Evolutionary conservation across 2,329 filamentous ascomycete genomes (phyloP).

Genomic region (Beauveria sp.): DNA sequence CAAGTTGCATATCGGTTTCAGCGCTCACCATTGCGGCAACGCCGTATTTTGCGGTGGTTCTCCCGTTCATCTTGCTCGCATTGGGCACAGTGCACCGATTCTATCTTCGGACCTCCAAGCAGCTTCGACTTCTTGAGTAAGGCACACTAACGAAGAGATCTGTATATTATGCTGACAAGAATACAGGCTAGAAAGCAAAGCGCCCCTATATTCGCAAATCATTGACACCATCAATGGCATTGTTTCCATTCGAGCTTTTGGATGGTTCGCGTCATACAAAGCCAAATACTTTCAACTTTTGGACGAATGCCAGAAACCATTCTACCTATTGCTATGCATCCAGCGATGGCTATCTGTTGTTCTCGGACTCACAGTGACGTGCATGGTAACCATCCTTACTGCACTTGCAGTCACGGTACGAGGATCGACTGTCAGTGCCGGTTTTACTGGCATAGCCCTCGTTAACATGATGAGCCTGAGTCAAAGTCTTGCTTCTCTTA

Average conservation of each 20-base stretch:
- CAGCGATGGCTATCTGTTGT: slow-evolving; percentile 35
- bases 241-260: slow-evolving; percentile 41
- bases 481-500: slow-evolving; percentile 19
- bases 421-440: slow-evolving; percentile 4
- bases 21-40: slow-evolving; percentile 8
- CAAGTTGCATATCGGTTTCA: neutral
- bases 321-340: slow-evolving; percentile 6
- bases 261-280: slow-evolving; percentile 29
- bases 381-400: slow-evolving; percentile 34
- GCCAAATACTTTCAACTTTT: neutral
- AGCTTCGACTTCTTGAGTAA: slow-evolving; percentile 12
- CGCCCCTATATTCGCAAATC: slow-evolving; percentile 25
- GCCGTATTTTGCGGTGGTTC: slow-evolving; percentile 8
- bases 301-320: slow-evolving; percentile 4
- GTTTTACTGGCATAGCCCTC: slow-evolving; percentile 14
- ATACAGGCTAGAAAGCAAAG: slow-evolving; percentile 23
- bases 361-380: slow-evolving; percentile 43
- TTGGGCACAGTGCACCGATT: slow-evolving; percentile 4
- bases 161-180: neutral
- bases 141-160: neutral
- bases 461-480: slow-evolving; percentile 19
- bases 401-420: slow-evolving; percentile 27
- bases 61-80: neutral
- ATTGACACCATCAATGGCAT: slow-evolving; percentile 37
- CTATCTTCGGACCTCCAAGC: slow-evolving; percentile 11